Base-by-base conservation (phyloP, 495 filamentous ascomycete species). In the Penicillium silybi region DNA sequence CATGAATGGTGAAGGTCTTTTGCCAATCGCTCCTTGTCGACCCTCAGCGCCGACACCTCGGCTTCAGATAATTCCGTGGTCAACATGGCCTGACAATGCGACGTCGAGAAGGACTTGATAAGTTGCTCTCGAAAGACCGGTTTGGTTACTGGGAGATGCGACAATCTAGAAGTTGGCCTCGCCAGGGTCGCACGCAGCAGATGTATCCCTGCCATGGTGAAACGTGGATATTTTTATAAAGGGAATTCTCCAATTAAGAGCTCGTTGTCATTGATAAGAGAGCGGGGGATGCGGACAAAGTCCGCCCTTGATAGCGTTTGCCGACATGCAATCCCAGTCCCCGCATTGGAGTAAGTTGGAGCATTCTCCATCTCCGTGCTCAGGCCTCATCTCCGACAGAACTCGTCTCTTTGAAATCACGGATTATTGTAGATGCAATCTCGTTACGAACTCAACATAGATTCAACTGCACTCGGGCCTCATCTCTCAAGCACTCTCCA, bases 1-100 rank as follows among this genome's bases (percentile, higher is more conserved):
- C 81, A 86, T 2, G 81, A 87, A 38, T 81, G 60, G 61, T 89
- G 86, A 19, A 89, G 72, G 46, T 83, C 77, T 17, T 72, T 66
- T 54, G 82, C 80, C 56, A 90, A 69, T 50, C 84, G 72, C 4
- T 77, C 72, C 52, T 78, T 73, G 59, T 86, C 78, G 45, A 84
- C 77, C 46, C 76, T 78, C 47, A 87, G 62, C 11, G 68, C 69
- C 13, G 67, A 69, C 0, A 76, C 64, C 34, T 74, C 61, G 18
- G 61, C 61, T 42, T 75, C 71, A 9, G 71, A 72, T 10, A 75
- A 53, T 50, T 70, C 65, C 0, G 68, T 68, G 11, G 68, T 70
- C 29, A 73, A 64, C 71, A 75, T 75, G 45, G 61, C 53, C 46
- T 44, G 58, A 50, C 54, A 59, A 4, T 1, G 38, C 27, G 67